These are phyloP conservation scores for Petrea volubilis DNA, from an alignment of 257 asterid species.

Conservation along the genomic window DNA sequence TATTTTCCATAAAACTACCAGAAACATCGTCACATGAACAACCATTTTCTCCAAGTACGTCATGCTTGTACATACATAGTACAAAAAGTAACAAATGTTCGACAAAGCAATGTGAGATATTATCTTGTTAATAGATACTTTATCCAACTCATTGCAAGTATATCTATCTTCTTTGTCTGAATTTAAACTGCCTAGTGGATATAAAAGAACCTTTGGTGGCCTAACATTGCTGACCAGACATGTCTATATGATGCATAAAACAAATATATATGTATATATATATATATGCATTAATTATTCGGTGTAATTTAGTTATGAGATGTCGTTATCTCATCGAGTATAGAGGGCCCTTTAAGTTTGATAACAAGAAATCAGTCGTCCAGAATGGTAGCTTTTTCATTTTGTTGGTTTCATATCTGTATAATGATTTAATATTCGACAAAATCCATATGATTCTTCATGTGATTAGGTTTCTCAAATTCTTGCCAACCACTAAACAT, in stretches of 20 bases:
- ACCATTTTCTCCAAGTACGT: not conserved
- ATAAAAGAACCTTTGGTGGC: not conserved
- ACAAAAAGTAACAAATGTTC: not conserved
- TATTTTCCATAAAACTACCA: not conserved
- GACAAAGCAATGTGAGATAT: not conserved
- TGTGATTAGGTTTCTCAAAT: constrained; percentile 7
- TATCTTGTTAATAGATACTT: not conserved
- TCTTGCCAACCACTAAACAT: not conserved
- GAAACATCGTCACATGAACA: constrained; percentile 3
- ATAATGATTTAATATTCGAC: constrained; percentile 4
- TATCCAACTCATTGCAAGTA: not conserved
- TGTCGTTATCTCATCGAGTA: not conserved
- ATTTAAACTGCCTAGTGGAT: not conserved
- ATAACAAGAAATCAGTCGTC: not conserved
- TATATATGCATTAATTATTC: not conserved
- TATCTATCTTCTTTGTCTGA: not conserved
- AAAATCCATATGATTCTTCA: constrained; percentile 22
- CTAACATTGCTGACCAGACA: not conserved
- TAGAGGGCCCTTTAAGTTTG: not conserved
- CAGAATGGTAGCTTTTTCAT: not conserved
- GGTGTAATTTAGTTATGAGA: not conserved
- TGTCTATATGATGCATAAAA: not conserved
- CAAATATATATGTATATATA: not conserved
- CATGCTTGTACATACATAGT: not conserved
- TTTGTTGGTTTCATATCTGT: not conserved